These are phyloP conservation scores for Cryptococcus deneoformans DNA, from an alignment of 1,284 basidiomycete species.

Conservation along the genomic window DNA sequence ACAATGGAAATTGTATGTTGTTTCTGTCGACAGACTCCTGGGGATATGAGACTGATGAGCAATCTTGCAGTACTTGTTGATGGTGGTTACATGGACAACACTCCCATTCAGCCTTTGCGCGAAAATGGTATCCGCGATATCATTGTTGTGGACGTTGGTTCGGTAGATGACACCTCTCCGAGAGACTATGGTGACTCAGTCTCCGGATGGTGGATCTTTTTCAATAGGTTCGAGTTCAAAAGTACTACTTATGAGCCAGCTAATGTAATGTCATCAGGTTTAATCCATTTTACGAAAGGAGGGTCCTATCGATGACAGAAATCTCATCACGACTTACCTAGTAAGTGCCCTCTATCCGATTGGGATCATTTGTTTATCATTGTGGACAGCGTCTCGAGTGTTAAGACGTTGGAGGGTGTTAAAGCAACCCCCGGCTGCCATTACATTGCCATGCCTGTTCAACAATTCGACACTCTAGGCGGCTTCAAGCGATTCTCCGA, in stretches of 20 bases:
- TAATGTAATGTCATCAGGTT: slow-evolving; percentile 23
- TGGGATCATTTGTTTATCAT: not conserved
- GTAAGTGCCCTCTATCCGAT: slow-evolving; percentile 54
- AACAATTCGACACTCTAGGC: slow-evolving; percentile 52
- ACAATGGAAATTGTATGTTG: slow-evolving; percentile 70
- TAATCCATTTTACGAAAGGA: slow-evolving; percentile 80
- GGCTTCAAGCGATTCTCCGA: slow-evolving; percentile 47
- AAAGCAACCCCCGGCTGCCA: slow-evolving; percentile 83
- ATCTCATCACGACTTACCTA: slow-evolving; percentile 95
- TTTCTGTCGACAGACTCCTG: slow-evolving; percentile 25
- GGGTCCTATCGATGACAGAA: slow-evolving; percentile 90
- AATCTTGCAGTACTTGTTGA: slow-evolving; percentile 68
- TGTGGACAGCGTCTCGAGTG: slow-evolving; percentile 79
- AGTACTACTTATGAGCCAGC: not conserved
- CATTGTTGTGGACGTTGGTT: slow-evolving; percentile 95
- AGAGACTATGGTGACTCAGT: slow-evolving; percentile 92
- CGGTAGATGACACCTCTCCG: slow-evolving; percentile 93
- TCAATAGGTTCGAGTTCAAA: slow-evolving; percentile 69
- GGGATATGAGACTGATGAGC: not conserved
- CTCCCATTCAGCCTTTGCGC: slow-evolving; percentile 88
- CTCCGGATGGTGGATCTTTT: slow-evolving; percentile 93
- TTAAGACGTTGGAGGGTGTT: slow-evolving; percentile 90
- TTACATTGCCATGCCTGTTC: slow-evolving; percentile 94
- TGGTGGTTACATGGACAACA: slow-evolving; percentile 91
- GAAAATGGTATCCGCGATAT: slow-evolving; percentile 86